These are phyloP conservation scores for Penicillium occitanis DNA, from an alignment of 2,329 filamentous ascomycete genomes.

Conservation along the genomic window DNA sequence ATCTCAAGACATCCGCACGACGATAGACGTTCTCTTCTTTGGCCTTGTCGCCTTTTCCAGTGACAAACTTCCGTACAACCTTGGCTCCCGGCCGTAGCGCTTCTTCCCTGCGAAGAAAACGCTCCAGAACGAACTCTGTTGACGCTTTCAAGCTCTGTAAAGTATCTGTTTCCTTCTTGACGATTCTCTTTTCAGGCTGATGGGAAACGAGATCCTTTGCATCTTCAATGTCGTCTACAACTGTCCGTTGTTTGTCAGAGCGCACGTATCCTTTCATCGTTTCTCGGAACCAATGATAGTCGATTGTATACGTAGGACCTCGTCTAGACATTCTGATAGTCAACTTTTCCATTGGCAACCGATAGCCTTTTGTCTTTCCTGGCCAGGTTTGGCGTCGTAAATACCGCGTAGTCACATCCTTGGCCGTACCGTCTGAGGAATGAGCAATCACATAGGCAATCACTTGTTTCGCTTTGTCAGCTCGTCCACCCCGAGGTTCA, in stretches of 20 bases:
- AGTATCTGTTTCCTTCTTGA: conserved; percentile 75
- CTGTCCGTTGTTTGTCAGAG: conserved; percentile 56
- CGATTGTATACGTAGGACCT: conserved; percentile 66
- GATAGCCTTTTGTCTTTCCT: conserved; percentile 82
- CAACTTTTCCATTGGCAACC: conserved; percentile 76
- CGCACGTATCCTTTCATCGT: conserved; percentile 73
- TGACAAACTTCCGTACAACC: conserved; percentile 72
- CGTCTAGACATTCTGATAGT: conserved; percentile 66
- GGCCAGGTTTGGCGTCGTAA: conserved; percentile 78
- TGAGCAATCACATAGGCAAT: conserved; percentile 87
- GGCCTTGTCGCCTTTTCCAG: conserved; percentile 69
- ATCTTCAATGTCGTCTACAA: conserved; percentile 78
- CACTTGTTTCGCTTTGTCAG: conserved; percentile 82
- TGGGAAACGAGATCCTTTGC: conserved; percentile 71
- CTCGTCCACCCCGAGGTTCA: conserved; percentile 78
- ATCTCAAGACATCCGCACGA: conserved; percentile 75
- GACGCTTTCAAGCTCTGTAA: conserved; percentile 86
- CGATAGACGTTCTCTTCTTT: conserved; percentile 79
- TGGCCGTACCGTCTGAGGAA: conserved; percentile 80
- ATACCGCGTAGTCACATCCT: conserved; percentile 92
- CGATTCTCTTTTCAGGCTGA: conserved; percentile 69
- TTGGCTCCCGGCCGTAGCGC: conserved; percentile 69
- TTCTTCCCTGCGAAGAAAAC: conserved; percentile 89
- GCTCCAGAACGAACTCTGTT: conserved; percentile 77
- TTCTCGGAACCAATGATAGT: conserved; percentile 84